Conservation (phyloP, 2,329 filamentous ascomycete genomes). For the Sarocladium brachiariae region DNA sequence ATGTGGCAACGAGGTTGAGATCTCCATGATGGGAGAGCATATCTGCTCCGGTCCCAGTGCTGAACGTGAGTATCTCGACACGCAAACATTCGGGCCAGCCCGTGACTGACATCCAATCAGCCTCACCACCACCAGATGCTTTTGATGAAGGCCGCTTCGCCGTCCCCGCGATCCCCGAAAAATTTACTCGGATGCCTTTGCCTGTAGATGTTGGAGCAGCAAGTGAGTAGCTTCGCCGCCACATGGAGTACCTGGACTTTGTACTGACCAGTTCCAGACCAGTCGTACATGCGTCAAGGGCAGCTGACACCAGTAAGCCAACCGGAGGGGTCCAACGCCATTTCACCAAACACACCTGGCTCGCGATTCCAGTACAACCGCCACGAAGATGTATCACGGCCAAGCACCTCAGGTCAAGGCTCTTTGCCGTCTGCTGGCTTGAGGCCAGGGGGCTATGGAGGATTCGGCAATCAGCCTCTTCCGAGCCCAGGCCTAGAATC, state of each 20-base stretch:
- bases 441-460: slow-evolving; percentile 44
- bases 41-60: slow-evolving; percentile 51
- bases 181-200: slow-evolving; percentile 35
- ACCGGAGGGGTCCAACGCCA: slow-evolving; percentile 34
- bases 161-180: slow-evolving; percentile 15
- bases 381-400: slow-evolving; percentile 37
- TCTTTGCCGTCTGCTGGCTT: slow-evolving; percentile 32
- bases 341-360: slow-evolving; percentile 58
- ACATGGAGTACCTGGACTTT: too few species aligned
- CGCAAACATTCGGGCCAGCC: not conserved
- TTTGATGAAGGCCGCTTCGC: slow-evolving; percentile 16
- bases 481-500: slow-evolving; percentile 26
- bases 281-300: slow-evolving; percentile 45
- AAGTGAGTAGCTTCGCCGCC: too few species aligned
- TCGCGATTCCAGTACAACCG: slow-evolving; percentile 35
- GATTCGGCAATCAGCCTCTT: slow-evolving; percentile 30
- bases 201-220: slow-evolving; percentile 45
- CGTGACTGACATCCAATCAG: slow-evolving; percentile 16
- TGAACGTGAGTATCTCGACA: slow-evolving; percentile 34
- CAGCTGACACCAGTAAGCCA: slow-evolving; percentile 59
- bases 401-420: slow-evolving; percentile 36
- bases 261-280: slow-evolving; percentile 33
- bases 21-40: slow-evolving; percentile 81
- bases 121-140: slow-evolving; percentile 30
- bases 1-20: slow-evolving; percentile 72